phyloP scores from a whole-genome alignment of 2,329 filamentous ascomycete genomes.

The Ophiostoma fasciatum region DNA sequence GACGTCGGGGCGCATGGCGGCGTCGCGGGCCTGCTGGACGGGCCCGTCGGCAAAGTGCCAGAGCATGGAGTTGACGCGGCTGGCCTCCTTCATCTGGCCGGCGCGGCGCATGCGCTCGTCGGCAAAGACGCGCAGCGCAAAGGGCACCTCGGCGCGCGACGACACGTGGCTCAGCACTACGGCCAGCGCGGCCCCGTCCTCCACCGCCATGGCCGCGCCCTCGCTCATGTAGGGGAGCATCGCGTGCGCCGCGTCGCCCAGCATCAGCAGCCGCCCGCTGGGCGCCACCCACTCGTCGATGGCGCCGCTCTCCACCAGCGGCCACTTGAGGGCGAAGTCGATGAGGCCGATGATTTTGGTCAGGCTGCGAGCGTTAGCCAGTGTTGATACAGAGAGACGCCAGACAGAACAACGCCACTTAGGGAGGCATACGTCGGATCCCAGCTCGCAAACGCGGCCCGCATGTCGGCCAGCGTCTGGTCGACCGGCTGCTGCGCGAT shows the following conservation, averaged over 20 bases:
- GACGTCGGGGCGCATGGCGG: constrained; percentile 25
- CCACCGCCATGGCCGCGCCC: constrained; percentile 32
- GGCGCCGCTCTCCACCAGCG: constrained; percentile 19
- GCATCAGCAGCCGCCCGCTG: constrained; percentile 14
- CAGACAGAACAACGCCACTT: neutral
- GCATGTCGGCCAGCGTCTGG: constrained; percentile 19
- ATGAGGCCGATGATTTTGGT: constrained; percentile 22
- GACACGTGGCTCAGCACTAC: constrained; percentile 19
- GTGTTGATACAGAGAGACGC: neutral
- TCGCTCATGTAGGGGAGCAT: constrained; percentile 32
- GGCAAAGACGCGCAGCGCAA: constrained; percentile 23
- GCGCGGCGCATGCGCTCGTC: constrained; percentile 19
- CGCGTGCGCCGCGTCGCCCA: constrained; percentile 22
- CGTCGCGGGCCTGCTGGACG: constrained; percentile 25
- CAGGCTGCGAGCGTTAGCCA: constrained; percentile 13
- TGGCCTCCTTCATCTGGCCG: constrained; percentile 27
- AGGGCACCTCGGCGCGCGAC: constrained; percentile 14
- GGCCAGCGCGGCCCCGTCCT: constrained; percentile 32
- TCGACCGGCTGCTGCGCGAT: constrained; percentile 13
- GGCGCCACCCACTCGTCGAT: constrained; percentile 12
- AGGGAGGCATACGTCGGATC: constrained; percentile 16
- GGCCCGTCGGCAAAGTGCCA: constrained; percentile 32
- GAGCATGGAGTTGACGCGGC: constrained; percentile 28
- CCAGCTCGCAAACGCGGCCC: constrained; percentile 19
- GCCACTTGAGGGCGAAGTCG: constrained; percentile 9